Base-by-base conservation (phyloP, 148 eudicot genomes). In the Spergularia bocconei region DNA sequence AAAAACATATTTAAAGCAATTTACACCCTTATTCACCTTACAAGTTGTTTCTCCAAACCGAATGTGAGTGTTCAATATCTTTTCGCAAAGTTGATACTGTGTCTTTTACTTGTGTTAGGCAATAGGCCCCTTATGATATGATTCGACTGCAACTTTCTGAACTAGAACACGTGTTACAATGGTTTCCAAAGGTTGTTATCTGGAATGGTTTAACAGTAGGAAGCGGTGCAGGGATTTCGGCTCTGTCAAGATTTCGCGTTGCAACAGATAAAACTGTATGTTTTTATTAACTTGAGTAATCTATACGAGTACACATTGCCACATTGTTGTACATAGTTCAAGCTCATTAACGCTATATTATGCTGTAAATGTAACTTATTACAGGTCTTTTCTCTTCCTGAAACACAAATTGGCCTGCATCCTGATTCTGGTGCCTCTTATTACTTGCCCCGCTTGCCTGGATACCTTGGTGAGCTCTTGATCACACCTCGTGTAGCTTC, bases 191-290 rank as follows among this genome's bases (percentile, higher is more conserved):
- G 72, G 60, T 69, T 19, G 72, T 61, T 33, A 53, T 69, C 13
- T 69, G 72, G 72, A 69, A 69, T 53, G 72, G 72, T 53, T 52
- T 69, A 25, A 69, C 72, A 0, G 72, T 69, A 25, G 72, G 72
- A 53, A 69, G 72, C 7, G 72, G 72, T 2, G 52, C 72, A 15
- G 72, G 72, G 13, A 69, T 69, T 69, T 69, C 72, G 3, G 72
- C 61, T 3, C 72, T 69, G 8, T 69, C 72, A 33, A 52, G 33
- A 33, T 69, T 69, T 53, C 59, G 72, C 1, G 58, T 69, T 23
- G 72, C 72, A 25, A 52, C 72, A 0, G 60, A 69, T 29, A 69
- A 54, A 69, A 69, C 72, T 53, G 72, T 69, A 69, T 52, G 72
- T 69, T 52, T 23, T 23, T 23, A 23, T 23, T 20, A 53, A 16